Evolutionary conservation across 1,284 basidiomycete genomes (phyloP).

Genomic region (Chondrostereum purpureum): DNA sequence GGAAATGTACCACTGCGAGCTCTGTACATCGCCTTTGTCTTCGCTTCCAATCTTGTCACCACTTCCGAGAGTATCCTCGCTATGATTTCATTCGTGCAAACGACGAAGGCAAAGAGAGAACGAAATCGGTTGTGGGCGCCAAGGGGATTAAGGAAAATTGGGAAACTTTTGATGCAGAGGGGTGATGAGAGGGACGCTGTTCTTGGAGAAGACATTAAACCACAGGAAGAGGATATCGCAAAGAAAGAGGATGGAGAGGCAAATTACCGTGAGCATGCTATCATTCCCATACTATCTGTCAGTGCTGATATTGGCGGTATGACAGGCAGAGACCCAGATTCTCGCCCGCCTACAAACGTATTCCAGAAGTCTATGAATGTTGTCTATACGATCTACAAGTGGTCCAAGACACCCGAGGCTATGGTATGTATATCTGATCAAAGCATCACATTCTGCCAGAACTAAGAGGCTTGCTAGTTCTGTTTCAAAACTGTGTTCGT

Average conservation of each 20-base stretch:
- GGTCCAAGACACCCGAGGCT: constrained; percentile 38
- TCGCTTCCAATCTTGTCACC: constrained; percentile 36
- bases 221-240: constrained; percentile 6
- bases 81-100: constrained; percentile 37
- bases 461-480: constrained; percentile 29
- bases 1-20: constrained; percentile 27
- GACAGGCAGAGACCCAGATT: constrained; percentile 42
- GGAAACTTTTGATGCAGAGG: constrained; percentile 26
- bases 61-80: constrained; percentile 36
- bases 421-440: constrained; percentile 24
- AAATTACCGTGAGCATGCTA: constrained; percentile 27
- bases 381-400: constrained; percentile 31
- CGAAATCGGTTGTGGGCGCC: constrained; percentile 45
- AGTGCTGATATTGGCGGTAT: not conserved
- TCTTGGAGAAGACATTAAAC: constrained; percentile 29
- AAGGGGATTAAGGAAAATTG: constrained; percentile 36
- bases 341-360: constrained; percentile 35
- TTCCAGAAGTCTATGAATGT: constrained; percentile 31
- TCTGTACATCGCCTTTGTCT: constrained; percentile 42
- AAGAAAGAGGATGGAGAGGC: constrained; percentile 22
- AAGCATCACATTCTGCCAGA: not conserved
- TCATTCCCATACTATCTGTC: not conserved
- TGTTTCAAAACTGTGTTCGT: constrained; percentile 50
- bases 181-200: constrained; percentile 22
- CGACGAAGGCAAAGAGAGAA: constrained; percentile 31